These are phyloP conservation scores for Solanum chmielewskii DNA, from an alignment of 257 asterid species.

Conservation along the genomic window DNA sequence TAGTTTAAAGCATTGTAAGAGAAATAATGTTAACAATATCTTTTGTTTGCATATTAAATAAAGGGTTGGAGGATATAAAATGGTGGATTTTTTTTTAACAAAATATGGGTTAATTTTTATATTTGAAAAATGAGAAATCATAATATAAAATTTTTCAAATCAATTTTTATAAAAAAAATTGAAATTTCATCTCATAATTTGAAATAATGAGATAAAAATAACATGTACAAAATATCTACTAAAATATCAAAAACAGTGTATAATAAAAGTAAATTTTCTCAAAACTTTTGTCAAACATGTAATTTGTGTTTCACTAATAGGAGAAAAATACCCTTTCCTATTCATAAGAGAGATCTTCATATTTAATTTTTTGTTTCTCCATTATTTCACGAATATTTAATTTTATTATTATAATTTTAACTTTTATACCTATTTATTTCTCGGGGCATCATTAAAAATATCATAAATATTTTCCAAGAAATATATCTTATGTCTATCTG, in stretches of 20 bases:
- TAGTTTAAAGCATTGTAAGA: neutral
- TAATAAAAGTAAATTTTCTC: neutral
- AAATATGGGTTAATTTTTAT: neutral
- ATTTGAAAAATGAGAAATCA: neutral
- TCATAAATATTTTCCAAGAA: too few relatives aligned
- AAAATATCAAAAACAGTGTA: neutral
- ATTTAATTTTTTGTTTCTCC: accelerated
- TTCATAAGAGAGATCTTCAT: neutral
- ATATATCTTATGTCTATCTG: too few relatives aligned
- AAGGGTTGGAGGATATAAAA: neutral
- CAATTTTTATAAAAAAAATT: too few relatives aligned
- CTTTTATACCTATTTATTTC: too few relatives aligned
- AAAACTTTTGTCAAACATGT: neutral
- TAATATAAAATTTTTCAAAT: too few relatives aligned
- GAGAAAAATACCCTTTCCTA: neutral
- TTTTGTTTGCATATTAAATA: neutral
- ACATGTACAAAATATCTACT: neutral
- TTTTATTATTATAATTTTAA: too few relatives aligned
- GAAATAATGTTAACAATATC: neutral
- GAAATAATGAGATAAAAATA: neutral
- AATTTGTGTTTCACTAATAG: neutral
- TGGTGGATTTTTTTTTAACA: neutral
- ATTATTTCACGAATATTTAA: too few relatives aligned
- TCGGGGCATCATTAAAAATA: too few relatives aligned
- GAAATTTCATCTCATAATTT: too few relatives aligned